Base-by-base conservation (phyloP, 2,329 filamentous ascomycete species). In the Fusarium pilosicola region DNA sequence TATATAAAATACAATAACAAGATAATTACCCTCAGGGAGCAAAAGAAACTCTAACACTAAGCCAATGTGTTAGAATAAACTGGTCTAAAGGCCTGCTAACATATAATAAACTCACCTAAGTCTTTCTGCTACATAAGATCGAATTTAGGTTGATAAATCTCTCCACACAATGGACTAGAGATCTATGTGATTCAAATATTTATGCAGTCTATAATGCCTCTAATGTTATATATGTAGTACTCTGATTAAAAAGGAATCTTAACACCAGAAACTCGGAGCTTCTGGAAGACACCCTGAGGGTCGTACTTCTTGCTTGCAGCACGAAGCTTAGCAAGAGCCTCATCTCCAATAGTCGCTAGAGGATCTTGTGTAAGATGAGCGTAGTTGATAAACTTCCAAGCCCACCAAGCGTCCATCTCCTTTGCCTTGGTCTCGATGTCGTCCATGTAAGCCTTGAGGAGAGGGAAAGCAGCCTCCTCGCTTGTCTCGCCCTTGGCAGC, bases 351-450 rank as follows among this genome's bases (percentile, higher is more conserved):
- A 4, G 80, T 77, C 4, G 75, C 48, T 14, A 86, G 76, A 5
- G 81, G 79, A 38, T 84, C 78, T 74, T 87, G 84, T 24, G 75
- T 78, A 5, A 74, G 67, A 48, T 83, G 78, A 4, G 84, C 84
- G 55, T 87, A 87, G 76, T 87, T 86, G 57, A 86, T 77, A 58
- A 85, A 87, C 51, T 75, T 77, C 78, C 79, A 81, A 9, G 76
- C 62, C 68, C 79, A 80, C 12, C 71, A 73, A 9, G 78, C 63
- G 1, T 72, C 76, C 24, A 79, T 61, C 49, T 77, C 74, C 51
- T 73, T 70, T 0, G 79, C 73, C 48, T 77, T 78, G 3, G 61
- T 65, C 45, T 80, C 78, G 12, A 83, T 69, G 6, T 79, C 77
- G 61, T 82, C 57, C 65, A 82, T 36, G 18, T 82, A 84, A 5